Evolutionary conservation across 345 rosid genomes (phyloP).

Genomic region (Gossypium australe): DNA sequence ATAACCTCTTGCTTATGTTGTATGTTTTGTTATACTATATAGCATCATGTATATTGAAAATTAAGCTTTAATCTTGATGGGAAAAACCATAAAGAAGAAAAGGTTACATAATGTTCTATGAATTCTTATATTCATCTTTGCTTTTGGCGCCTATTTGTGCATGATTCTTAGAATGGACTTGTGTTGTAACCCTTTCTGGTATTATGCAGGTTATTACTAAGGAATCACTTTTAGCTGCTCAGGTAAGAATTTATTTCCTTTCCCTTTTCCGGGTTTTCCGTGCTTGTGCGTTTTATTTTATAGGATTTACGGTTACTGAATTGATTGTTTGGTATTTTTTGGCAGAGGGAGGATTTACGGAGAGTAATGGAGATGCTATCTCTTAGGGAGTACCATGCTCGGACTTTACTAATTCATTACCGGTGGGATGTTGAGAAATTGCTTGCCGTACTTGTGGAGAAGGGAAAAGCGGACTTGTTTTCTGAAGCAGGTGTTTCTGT

Average conservation of each 20-base stretch:
- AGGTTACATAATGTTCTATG: background rate
- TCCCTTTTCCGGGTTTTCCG: background rate
- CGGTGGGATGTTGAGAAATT: constrained; percentile 83
- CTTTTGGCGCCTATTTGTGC: background rate
- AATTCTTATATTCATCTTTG: background rate
- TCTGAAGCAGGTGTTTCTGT: constrained; percentile 63
- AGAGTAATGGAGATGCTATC: constrained; percentile 79
- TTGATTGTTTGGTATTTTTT: constrained; percentile 2
- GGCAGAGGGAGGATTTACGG: constrained; percentile 57
- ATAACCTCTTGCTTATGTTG: background rate
- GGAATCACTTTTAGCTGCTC: constrained; percentile 74
- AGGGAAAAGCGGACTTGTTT: constrained; percentile 57
- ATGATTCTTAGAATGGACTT: background rate
- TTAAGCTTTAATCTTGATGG: background rate
- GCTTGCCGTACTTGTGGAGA: constrained; percentile 57
- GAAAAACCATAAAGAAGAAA: background rate
- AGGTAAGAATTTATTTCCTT: constrained; percentile 35
- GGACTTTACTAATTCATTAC: constrained; percentile 75
- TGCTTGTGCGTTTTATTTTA: background rate
- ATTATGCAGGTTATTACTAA: constrained; percentile 63
- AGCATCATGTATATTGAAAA: background rate
- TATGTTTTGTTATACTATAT: background rate
- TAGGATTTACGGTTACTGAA: background rate
- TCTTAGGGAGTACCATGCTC: constrained; percentile 78
- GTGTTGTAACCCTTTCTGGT: constrained; percentile 6